Conservation (phyloP, 2,329 filamentous ascomycete species). For the Leptographium radiaticola region DNA sequence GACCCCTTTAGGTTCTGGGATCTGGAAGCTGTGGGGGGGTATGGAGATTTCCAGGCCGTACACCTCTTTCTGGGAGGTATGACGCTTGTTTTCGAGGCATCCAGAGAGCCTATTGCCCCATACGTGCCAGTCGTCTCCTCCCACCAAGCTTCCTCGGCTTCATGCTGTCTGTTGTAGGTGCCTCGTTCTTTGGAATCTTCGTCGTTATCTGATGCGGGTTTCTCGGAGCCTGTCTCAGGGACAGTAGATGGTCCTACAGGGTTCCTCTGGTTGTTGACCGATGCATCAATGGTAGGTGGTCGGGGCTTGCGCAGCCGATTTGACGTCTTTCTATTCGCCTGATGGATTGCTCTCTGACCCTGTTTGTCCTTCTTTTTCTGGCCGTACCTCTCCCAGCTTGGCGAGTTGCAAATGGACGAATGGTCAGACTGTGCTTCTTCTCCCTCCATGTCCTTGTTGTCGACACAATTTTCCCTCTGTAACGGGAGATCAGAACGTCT, state of each 20-base stretch:
- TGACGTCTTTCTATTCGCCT: conserved; percentile 24
- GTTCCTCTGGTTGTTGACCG: conserved; percentile 2
- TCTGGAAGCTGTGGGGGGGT: conserved; percentile 19
- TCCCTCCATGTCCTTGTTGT: conserved; percentile 7
- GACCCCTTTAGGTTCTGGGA: conserved; percentile 17
- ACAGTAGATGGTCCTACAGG: conserved; percentile 2
- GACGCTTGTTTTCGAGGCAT: neutral
- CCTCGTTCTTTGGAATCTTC: too few relatives aligned
- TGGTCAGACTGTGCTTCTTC: conserved; percentile 22
- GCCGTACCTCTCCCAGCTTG: conserved; percentile 46
- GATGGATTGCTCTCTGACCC: conserved; percentile 26
- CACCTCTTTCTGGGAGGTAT: neutral
- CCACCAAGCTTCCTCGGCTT: too few relatives aligned
- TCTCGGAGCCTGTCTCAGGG: neutral
- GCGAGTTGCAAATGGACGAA: conserved; percentile 46
- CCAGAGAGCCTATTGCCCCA: neutral
- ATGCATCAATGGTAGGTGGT: conserved; percentile 12
- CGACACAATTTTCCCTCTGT: neutral
- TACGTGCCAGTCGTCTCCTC: too few relatives aligned
- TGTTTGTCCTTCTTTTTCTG: conserved; percentile 41
- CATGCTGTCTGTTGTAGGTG: too few relatives aligned
- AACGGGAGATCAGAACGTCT: conserved; percentile 21
- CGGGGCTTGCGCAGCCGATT: conserved; percentile 25
- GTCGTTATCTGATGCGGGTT: too few relatives aligned
- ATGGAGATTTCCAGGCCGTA: conserved; percentile 6